These are phyloP conservation scores for Mytilinidion resinicola DNA, from an alignment of 495 filamentous ascomycete genomes.

Conservation along the genomic window DNA sequence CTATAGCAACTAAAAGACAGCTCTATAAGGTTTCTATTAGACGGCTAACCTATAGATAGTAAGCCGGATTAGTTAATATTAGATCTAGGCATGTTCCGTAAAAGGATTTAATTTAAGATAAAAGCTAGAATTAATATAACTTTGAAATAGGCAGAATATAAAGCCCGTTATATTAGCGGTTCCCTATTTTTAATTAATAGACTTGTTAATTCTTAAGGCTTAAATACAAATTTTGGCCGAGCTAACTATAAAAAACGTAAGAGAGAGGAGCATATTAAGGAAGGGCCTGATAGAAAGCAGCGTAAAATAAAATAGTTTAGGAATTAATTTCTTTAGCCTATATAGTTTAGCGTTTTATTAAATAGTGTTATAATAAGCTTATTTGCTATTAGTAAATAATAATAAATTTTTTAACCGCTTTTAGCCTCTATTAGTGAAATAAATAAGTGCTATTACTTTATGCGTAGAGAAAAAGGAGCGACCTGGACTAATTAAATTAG, in stretches of 20 bases:
- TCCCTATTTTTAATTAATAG: not conserved
- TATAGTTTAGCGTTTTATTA: too few species aligned
- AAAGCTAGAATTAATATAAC: not conserved
- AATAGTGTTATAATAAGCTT: too few species aligned
- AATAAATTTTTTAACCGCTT: too few species aligned
- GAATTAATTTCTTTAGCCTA: too few species aligned
- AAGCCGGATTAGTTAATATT: not conserved
- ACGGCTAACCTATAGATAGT: not conserved
- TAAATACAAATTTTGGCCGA: not conserved
- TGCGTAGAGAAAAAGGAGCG: too few species aligned
- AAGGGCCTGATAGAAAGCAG: not conserved
- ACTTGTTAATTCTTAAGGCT: conserved; percentile 1
- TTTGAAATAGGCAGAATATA: not conserved
- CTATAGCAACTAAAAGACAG: not conserved
- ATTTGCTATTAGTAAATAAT: too few species aligned
- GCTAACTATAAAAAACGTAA: conserved; percentile 2
- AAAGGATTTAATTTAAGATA: not conserved
- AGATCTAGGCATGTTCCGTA: not conserved
- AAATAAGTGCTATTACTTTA: too few species aligned
- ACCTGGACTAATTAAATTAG: too few species aligned
- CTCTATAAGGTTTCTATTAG: conserved; percentile 1
- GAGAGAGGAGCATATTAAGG: not conserved
- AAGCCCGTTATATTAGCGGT: not conserved
- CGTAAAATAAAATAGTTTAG: too few species aligned
- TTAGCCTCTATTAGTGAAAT: too few species aligned